These are phyloP conservation scores for Pholiota microspora DNA, from an alignment of 768 basidiomycete genomes.

Conservation along the genomic window DNA sequence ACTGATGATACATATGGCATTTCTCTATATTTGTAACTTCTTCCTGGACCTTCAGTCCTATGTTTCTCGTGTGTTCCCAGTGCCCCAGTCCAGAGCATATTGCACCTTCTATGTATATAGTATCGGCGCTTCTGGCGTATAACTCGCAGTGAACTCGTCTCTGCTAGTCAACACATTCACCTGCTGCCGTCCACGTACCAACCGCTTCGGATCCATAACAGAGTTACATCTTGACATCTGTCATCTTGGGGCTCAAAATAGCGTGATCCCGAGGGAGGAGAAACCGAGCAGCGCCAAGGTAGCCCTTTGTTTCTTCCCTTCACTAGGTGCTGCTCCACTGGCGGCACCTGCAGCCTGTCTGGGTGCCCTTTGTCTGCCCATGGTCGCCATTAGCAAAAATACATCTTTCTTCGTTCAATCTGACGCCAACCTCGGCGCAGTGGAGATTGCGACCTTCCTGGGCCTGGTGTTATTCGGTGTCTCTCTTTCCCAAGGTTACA, in stretches of 20 bases:
- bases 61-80: no score
- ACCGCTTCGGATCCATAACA: background rate
- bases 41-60: no score
- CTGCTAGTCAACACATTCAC: no score
- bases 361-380: background rate
- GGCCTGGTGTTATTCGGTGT: conserved; percentile 15
- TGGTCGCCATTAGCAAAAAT: background rate
- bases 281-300: background rate
- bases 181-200: no score
- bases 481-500: conserved; percentile 16
- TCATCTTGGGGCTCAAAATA: background rate
- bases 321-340: background rate
- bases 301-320: background rate
- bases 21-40: no score
- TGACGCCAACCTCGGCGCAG: conserved; percentile 14
- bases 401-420: conserved; percentile 11
- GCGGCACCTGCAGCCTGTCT: background rate
- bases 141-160: no score
- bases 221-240: conserved; percentile 1
- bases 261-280: background rate
- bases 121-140: no score
- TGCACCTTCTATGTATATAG: no score
- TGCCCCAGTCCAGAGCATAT: no score
- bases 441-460: conserved; percentile 18
- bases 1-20: no score